These are phyloP conservation scores for Pachysandra terminalis DNA, from an alignment of 164 flowering plant genomes.

Conservation along the genomic window DNA sequence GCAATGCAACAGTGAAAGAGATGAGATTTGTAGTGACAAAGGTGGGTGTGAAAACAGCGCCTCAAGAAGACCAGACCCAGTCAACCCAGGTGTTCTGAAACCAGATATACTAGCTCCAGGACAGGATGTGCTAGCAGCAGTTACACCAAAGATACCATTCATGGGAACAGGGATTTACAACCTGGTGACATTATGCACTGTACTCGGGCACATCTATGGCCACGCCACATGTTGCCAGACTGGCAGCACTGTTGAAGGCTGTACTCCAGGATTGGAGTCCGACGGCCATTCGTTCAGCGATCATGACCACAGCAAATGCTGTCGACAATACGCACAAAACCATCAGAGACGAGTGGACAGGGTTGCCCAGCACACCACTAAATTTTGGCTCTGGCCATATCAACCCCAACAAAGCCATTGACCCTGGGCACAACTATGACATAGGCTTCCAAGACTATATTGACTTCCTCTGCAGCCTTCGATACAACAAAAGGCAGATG, in stretches of 20 bases:
- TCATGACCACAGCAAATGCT: conserved; percentile 30
- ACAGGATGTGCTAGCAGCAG: conserved; percentile 33
- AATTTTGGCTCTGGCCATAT: conserved; percentile 23
- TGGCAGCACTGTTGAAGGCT: conserved; percentile 30
- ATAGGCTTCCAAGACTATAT: conserved; percentile 16
- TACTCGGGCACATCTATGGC: conserved; percentile 35
- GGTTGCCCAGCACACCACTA: conserved; percentile 16
- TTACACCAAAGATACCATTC: conserved; percentile 14
- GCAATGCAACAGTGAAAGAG: conserved; percentile 19
- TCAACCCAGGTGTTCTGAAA: conserved; percentile 24
- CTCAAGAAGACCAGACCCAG: conserved; percentile 32
- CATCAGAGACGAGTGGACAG: conserved; percentile 11
- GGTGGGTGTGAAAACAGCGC: conserved; percentile 27
- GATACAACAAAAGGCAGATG: conserved; percentile 22
- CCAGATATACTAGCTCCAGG: conserved; percentile 37
- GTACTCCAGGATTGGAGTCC: conserved; percentile 36
- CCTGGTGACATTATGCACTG: conserved; percentile 23
- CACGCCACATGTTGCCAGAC: conserved; percentile 32
- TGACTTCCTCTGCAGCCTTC: conserved; percentile 19
- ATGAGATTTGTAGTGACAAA: conserved; percentile 23
- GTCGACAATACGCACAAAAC: conserved; percentile 13
- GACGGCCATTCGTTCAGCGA: conserved; percentile 38
- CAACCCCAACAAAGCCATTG: conserved; percentile 21
- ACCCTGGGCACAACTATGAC: conserved; percentile 25
- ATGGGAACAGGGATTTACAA: background rate